Evolutionary conservation across 768 basidiomycete species (phyloP).

Genomic region (Candolleomyces efflorescens): DNA sequence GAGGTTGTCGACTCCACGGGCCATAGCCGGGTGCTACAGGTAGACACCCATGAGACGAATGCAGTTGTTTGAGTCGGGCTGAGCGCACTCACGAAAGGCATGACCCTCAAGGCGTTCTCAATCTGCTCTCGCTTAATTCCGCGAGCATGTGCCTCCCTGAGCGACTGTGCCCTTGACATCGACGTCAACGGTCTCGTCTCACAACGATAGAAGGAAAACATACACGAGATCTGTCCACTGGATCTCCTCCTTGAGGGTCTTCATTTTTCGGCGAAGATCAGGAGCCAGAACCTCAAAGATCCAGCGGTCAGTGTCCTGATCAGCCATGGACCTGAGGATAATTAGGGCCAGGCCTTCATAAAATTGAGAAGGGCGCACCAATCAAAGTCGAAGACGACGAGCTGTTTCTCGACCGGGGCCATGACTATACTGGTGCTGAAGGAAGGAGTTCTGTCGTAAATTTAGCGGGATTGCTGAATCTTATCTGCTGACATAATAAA

Average conservation of each 20-base stretch:
- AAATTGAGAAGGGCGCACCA: constrained; percentile 46
- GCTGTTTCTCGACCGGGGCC: constrained; percentile 47
- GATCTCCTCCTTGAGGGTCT: constrained; percentile 51
- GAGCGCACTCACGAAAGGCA: constrained; percentile 73
- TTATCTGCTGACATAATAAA: too few species aligned
- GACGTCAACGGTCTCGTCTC: not conserved
- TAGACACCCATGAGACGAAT: not conserved
- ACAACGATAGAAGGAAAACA: constrained; percentile 17
- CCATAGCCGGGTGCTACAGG: constrained; percentile 92
- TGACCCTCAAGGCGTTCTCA: constrained; percentile 66
- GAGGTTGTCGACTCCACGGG: constrained; percentile 76
- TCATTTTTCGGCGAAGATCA: constrained; percentile 79
- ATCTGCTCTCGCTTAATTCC: constrained; percentile 74
- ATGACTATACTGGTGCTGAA: constrained; percentile 15
- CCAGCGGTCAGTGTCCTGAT: constrained; percentile 97
- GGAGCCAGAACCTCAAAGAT: constrained; percentile 85
- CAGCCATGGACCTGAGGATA: constrained; percentile 70
- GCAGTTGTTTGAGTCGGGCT: not conserved
- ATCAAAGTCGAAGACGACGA: constrained; percentile 96
- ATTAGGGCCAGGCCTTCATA: not conserved
- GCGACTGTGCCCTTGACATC: constrained; percentile 52
- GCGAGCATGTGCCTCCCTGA: constrained; percentile 65
- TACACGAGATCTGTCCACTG: constrained; percentile 98
- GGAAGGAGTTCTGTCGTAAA: too few species aligned
- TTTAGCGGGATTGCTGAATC: too few species aligned